Base-by-base conservation (phyloP, 805 yeast genomes). In the Candida sphagnicola region DNA sequence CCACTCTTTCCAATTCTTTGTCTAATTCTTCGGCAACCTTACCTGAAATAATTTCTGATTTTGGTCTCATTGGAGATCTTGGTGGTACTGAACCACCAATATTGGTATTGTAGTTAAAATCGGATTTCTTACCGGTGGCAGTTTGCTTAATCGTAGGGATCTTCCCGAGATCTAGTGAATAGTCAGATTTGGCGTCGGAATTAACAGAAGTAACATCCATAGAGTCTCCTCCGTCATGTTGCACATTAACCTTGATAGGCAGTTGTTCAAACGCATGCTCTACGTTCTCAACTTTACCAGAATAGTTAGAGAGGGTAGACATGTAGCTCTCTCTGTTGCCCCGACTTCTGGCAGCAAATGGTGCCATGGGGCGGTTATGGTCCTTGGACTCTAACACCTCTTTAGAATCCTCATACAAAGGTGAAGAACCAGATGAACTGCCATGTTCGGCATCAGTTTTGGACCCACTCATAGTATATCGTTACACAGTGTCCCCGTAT, bases 51-150 rank as follows among this genome's bases (percentile, higher is more conserved):
- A 41, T 41, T 24, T 47, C 63, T 41, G 67, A 61, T 18, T 56
- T 56, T 5, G 73, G 73, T 40, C 74, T 48, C 33, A 62, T 51
- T 5, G 53, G 53, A 26, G 70, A 65, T 37, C 74, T 54, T 1
- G 70, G 61, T 2, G 74, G 74, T 2, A 68, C 51, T 3, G 67
- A 50, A 4, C 51, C 51, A 30, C 65, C 71, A 25, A 67, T 51
- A 16, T 46, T 56, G 8, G 74, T 68, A 37, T 52, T 54, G 42
- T 60, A 60, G 11, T 61, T 48, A 15, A 47, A 35, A 37, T 56
- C 61, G 1, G 74, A 73, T 17, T 31, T 35, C 17, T 43, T 26
- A 10, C 28, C 35, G 8, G 31, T 21, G 4, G 18, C 11, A 10
- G 24, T 21, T 6, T 38, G 28, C 13, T 40, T 31, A 8, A 28